These are phyloP conservation scores for Geotrichum phurueaensis DNA, from an alignment of 1,139 yeast species.

Conservation along the genomic window DNA sequence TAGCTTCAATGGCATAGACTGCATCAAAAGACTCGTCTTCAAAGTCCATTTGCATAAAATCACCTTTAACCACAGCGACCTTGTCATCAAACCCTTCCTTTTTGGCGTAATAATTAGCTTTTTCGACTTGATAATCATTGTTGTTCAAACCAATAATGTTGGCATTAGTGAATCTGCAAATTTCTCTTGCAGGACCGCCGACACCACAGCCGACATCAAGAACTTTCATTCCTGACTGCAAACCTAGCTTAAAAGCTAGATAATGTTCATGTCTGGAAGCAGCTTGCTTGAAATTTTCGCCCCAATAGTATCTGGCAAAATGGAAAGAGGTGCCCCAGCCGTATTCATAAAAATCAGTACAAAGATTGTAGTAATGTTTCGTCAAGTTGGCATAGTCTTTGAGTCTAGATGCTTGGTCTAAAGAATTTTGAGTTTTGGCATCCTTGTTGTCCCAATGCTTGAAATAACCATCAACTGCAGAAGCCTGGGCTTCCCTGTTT, in stretches of 20 bases:
- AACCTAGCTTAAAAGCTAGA: constrained; percentile 79
- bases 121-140: constrained; percentile 89
- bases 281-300: constrained; percentile 92
- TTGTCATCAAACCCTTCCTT: constrained; percentile 61
- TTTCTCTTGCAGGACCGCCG: constrained; percentile 98
- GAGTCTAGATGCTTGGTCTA: constrained; percentile 61
- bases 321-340: constrained; percentile 99
- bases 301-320: constrained; percentile 85
- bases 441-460: constrained; percentile 78
- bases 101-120: constrained; percentile 79
- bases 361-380: constrained; percentile 92
- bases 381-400: constrained; percentile 84
- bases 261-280: constrained; percentile 96
- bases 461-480: constrained; percentile 85
- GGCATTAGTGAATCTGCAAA: constrained; percentile 84
- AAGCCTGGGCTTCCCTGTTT: constrained; percentile 69
- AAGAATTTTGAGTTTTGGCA: constrained; percentile 57
- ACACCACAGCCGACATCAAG: constrained; percentile 99
- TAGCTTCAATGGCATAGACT: constrained; percentile 97
- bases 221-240: constrained; percentile 74
- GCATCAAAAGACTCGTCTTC: constrained; percentile 87
- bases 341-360: constrained; percentile 92
- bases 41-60: constrained; percentile 98
- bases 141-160: constrained; percentile 86
- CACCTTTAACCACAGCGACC: constrained; percentile 88